Evolutionary conservation across 257 asterid species (phyloP).

Genomic region (Euphrasia confusa): DNA sequence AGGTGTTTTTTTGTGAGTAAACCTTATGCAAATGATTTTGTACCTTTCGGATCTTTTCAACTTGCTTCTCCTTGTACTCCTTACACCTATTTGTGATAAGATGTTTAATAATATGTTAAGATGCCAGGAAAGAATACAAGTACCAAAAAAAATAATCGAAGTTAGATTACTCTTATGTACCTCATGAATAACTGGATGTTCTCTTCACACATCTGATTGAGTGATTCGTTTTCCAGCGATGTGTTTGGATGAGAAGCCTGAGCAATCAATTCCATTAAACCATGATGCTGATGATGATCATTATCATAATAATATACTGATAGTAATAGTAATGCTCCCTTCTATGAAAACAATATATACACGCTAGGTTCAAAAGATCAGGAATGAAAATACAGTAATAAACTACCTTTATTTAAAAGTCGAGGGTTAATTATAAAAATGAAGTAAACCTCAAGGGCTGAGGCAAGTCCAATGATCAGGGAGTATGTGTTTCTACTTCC

Average conservation of each 20-base stretch:
- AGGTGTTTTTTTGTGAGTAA: neutral
- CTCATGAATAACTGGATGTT: conserved; percentile 69
- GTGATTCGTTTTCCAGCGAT: conserved; percentile 29
- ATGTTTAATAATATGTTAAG: conserved; percentile 15
- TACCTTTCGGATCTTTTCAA: conserved; percentile 49
- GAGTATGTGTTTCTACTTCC: neutral
- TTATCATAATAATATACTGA: neutral
- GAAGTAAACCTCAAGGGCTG: neutral
- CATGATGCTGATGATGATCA: conserved; percentile 16
- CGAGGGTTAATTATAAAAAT: neutral
- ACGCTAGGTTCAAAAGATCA: neutral
- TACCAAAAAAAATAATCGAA: neutral
- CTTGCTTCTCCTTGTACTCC: conserved; percentile 51
- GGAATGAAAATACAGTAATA: neutral
- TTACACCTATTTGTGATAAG: conserved; percentile 51
- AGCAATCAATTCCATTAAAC: conserved; percentile 19
- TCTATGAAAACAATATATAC: too few species aligned
- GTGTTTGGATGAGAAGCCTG: conserved; percentile 43
- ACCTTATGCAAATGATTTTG: conserved; percentile 1
- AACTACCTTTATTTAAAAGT: neutral
- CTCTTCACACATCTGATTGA: conserved; percentile 61
- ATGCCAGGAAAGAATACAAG: conserved; percentile 11
- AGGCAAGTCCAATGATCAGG: neutral
- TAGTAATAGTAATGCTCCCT: too few species aligned
- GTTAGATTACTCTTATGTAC: conserved; percentile 31